Evolutionary conservation across 495 filamentous ascomycete species (phyloP), one percentile per base, ranked within the genome.

Genomic region (Rhypophila decipiens): DNA sequence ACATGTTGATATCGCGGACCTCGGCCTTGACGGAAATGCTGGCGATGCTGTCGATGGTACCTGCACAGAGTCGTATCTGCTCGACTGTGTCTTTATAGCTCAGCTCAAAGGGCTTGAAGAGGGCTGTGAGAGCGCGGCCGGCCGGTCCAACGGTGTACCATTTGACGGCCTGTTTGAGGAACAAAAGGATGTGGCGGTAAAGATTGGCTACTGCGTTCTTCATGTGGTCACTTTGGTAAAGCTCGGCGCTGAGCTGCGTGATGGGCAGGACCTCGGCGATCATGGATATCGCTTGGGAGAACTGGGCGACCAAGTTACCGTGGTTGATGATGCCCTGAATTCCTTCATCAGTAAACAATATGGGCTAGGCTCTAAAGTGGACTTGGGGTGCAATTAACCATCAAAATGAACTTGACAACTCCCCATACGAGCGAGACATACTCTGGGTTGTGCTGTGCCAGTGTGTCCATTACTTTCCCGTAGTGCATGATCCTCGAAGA

Each of bases 381-480:
- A n/a, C n/a, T n/a, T n/a, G 31, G 31, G 5, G 2, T 35, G 29
- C 17, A 1, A 36, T 19, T 11, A 10, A 45, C 29, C 5, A 24
- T 39, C 7, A 61, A 56, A 3, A 63, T 18, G 21, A 65, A 53
- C 34, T 64, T 68, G 47, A 65, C 54, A 2, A 60, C 42, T n/a
- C 65, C 66, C 59, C 58, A 69, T 4, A 44, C 66, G 12, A 67
- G 43, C 2, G 66, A 59, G 8, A 58, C 61, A 29, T 69, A 69
- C 44, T 69, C 59, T 10, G 64, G 66, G 46, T 64, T 47, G 10
- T 60, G 53, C 33, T 54, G 50, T 13, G 50, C 52, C 1, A 61
- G 24, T 0, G 59, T 53, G 48, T 46, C 33, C 18, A 46, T 3
- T 10, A 46, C 34, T 4, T 23, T 20, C 7, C 27, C 24, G 20